These are phyloP conservation scores for Cantharellus anzutake DNA, from an alignment of 768 basidiomycete species.

Conservation along the genomic window DNA sequence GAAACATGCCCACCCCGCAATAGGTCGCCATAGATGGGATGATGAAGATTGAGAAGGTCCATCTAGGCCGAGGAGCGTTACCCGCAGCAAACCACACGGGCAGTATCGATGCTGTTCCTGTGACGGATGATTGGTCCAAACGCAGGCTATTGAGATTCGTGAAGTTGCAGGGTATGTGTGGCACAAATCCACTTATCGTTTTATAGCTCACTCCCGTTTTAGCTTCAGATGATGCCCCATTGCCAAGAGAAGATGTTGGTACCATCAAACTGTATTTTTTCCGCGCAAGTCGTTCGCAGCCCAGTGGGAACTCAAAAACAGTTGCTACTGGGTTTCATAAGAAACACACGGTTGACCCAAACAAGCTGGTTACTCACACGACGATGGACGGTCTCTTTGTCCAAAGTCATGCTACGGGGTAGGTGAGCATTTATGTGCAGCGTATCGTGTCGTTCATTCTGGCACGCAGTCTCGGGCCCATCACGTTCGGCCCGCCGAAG, in stretches of 20 bases:
- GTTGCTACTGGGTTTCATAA: conserved; percentile 1
- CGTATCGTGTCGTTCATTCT: background rate
- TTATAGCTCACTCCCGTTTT: background rate
- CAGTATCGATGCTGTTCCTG: background rate
- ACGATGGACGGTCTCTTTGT: background rate
- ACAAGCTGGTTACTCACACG: background rate
- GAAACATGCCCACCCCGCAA: background rate
- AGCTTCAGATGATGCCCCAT: background rate
- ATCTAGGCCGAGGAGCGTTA: background rate
- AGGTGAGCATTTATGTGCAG: background rate
- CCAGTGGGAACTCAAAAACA: background rate
- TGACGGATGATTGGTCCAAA: conserved; percentile 1
- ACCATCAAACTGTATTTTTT: background rate
- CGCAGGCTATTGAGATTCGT: background rate
- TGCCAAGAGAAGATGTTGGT: background rate
- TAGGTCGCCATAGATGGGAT: background rate
- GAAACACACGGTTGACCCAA: background rate
- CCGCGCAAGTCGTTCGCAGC: background rate
- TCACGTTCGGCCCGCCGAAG: background rate
- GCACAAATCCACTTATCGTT: background rate
- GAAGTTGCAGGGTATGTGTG: background rate
- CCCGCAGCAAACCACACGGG: background rate
- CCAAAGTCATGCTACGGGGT: conserved; percentile 1
- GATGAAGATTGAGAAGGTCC: conserved; percentile 1
- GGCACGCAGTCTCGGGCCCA: background rate